phyloP scores from a whole-genome alignment of 2,329 filamentous ascomycete species.

The Tympanopsis confertula region DNA sequence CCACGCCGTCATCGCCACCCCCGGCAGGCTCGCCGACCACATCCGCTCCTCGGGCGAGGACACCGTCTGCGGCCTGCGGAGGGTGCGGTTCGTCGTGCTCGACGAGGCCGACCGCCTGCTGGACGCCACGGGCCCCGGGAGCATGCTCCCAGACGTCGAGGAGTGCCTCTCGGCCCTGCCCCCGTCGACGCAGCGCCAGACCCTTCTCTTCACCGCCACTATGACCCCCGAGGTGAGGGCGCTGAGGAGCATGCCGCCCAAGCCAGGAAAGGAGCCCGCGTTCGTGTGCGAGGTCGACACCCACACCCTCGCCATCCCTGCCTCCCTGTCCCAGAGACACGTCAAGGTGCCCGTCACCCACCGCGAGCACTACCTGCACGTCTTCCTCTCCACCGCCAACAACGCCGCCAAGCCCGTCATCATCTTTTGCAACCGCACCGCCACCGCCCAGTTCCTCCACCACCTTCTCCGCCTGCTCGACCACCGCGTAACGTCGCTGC shows the following conservation, averaged over 20 bases:
- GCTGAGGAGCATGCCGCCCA: constrained; percentile 64
- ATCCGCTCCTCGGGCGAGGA: constrained; percentile 85
- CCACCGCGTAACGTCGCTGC: constrained; percentile 82
- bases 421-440: constrained; percentile 87
- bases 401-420: constrained; percentile 73
- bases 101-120: constrained; percentile 92
- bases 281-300: constrained; percentile 85
- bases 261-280: constrained; percentile 60
- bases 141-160: constrained; percentile 89
- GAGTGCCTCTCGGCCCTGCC: constrained; percentile 77
- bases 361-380: constrained; percentile 83
- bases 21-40: constrained; percentile 85
- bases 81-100: constrained; percentile 77
- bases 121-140: constrained; percentile 59
- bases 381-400: constrained; percentile 67
- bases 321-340: constrained; percentile 73
- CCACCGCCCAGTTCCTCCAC: constrained; percentile 79
- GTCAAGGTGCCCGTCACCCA: constrained; percentile 82
- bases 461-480: constrained; percentile 75
- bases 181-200: constrained; percentile 69
- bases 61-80: constrained; percentile 68
- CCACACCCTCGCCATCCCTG: constrained; percentile 62
- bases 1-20: constrained; percentile 83
- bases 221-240: constrained; percentile 85
- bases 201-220: constrained; percentile 89